Conservation (phyloP, 2,329 filamentous ascomycete species). For the Epicoccum sorghinum region DNA sequence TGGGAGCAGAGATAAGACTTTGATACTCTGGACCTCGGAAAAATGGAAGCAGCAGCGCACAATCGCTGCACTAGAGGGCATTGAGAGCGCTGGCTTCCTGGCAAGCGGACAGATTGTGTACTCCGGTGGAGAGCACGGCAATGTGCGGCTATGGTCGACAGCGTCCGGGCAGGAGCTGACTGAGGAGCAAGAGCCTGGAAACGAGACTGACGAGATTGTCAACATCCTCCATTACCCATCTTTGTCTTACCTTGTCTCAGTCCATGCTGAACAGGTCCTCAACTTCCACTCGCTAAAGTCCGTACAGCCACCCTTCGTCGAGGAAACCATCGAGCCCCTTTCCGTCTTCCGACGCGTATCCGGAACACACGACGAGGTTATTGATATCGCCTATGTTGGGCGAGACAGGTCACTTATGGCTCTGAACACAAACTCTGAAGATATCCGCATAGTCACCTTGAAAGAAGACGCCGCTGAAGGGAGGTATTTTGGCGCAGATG, state of each 20-base stretch:
- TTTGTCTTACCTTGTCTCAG: slow-evolving; percentile 74
- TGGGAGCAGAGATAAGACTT: slow-evolving; percentile 88
- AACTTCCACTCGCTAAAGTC: slow-evolving; percentile 69
- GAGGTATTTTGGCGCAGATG: slow-evolving; percentile 87
- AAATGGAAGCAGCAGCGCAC: slow-evolving; percentile 85
- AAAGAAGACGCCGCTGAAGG: slow-evolving; percentile 40
- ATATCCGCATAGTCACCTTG: slow-evolving; percentile 84
- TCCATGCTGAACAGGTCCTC: slow-evolving; percentile 89
- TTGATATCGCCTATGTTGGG: slow-evolving; percentile 87
- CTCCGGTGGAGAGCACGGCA: slow-evolving; percentile 83
- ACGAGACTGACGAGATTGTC: slow-evolving; percentile 71
- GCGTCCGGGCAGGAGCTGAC: slow-evolving; percentile 80
- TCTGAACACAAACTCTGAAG: slow-evolving; percentile 92
- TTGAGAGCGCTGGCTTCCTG: slow-evolving; percentile 85
- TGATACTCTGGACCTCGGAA: slow-evolving; percentile 86
- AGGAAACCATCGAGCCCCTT: slow-evolving; percentile 62
- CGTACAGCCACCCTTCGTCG: slow-evolving; percentile 46
- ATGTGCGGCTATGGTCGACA: slow-evolving; percentile 82
- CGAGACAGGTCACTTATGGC: slow-evolving; percentile 82
- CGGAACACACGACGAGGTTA: slow-evolving; percentile 96
- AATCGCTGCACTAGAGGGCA: slow-evolving; percentile 81
- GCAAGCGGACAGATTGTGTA: slow-evolving; percentile 74
- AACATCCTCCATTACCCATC: slow-evolving; percentile 70
- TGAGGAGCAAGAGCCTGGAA: slow-evolving; percentile 67
- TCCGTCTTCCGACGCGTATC: slow-evolving; percentile 78